Conservation (phyloP, 2,329 filamentous ascomycete genomes). For the Tolypocladium paradoxum region DNA sequence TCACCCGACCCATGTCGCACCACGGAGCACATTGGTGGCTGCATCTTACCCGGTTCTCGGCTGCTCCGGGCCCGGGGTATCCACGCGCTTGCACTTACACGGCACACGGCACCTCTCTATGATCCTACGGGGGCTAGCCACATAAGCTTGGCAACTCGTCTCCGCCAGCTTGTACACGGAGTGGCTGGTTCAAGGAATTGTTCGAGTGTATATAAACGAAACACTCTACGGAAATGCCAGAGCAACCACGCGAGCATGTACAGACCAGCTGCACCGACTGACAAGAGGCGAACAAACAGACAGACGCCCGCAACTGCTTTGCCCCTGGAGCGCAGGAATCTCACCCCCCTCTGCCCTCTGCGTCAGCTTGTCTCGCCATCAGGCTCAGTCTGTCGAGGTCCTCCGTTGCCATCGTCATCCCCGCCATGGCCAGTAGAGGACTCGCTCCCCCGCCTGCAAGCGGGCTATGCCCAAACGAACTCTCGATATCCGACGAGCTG, state of each 20-base stretch:
- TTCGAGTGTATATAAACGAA: neutral
- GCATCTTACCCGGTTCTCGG: neutral
- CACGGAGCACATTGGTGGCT: neutral
- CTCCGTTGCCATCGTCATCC: slow-evolving; percentile 15
- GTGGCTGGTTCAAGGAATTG: neutral
- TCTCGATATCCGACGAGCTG: slow-evolving; percentile 11
- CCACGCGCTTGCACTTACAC: neutral
- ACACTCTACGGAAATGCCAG: neutral
- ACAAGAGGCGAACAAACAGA: neutral
- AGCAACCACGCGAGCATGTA: neutral
- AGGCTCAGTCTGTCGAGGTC: slow-evolving; percentile 21
- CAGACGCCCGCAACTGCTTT: neutral
- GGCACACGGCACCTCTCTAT: neutral
- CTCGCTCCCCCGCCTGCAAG: slow-evolving; percentile 10
- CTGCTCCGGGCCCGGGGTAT: neutral
- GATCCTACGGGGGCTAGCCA: neutral
- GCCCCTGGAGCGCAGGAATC: neutral
- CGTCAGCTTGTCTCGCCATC: slow-evolving; percentile 10
- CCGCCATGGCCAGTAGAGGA: slow-evolving; percentile 15
- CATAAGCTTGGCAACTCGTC: neutral
- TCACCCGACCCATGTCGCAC: neutral
- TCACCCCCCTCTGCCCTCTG: neutral
- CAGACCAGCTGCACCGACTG: neutral
- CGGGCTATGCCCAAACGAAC: slow-evolving; percentile 9
- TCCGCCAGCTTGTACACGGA: neutral